Conservation (phyloP, 306 rosid genomes). For the Sicyos edulis region DNA sequence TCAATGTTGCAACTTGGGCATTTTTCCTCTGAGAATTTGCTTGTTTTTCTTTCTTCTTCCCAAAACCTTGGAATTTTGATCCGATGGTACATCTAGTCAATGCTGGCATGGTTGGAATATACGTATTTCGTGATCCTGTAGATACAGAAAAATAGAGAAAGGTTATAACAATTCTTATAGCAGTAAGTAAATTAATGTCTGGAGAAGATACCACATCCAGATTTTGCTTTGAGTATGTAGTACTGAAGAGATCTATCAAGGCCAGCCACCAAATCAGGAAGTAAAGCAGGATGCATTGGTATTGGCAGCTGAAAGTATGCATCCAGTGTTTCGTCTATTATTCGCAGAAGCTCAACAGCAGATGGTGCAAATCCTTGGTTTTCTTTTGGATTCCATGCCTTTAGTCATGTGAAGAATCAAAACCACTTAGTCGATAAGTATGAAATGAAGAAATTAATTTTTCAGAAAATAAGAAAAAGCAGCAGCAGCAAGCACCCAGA, state of each 20-base stretch:
- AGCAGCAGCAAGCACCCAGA: not conserved
- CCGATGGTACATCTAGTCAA: constrained; percentile 80
- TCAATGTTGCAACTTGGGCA: constrained; percentile 77
- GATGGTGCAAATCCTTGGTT: constrained; percentile 83
- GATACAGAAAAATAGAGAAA: constrained; percentile 23
- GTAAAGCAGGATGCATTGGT: constrained; percentile 91
- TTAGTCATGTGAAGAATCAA: constrained; percentile 26
- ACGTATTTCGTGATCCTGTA: constrained; percentile 75
- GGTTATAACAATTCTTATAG: constrained; percentile 16
- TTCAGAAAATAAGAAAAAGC: not conserved
- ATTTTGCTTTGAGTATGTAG: constrained; percentile 65
- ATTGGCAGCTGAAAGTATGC: constrained; percentile 95
- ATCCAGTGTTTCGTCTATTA: constrained; percentile 77
- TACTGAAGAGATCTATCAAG: constrained; percentile 90
- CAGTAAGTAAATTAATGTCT: constrained; percentile 12
- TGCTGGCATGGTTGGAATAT: constrained; percentile 85
- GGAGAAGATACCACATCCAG: constrained; percentile 74
- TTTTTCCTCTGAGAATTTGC: constrained; percentile 74
- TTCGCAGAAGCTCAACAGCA: constrained; percentile 83
- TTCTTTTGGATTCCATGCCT: constrained; percentile 70
- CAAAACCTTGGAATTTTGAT: constrained; percentile 91
- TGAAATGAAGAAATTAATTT: not conserved
- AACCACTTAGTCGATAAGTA: constrained; percentile 1
- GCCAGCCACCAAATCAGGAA: constrained; percentile 87
- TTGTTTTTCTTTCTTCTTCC: constrained; percentile 90